Evolutionary conservation across 768 basidiomycete species (phyloP).

Genomic region (Brasilioporus rufonigricans): DNA sequence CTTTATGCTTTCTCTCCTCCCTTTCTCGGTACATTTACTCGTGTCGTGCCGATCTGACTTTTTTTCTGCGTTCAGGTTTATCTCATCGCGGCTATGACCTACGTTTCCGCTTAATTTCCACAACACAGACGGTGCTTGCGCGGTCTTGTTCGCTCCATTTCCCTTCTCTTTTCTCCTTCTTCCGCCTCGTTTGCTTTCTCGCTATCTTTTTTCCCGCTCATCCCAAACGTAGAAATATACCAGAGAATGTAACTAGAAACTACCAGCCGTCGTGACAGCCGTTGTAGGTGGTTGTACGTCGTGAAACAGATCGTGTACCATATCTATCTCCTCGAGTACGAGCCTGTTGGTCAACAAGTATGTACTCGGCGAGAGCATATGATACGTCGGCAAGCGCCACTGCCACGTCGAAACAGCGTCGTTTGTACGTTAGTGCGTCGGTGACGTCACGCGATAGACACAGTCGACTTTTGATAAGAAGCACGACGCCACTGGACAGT

Average conservation of each 20-base stretch:
- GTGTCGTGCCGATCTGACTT: constrained; percentile 3
- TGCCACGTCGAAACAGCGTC: too few relatives aligned
- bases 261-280: not conserved
- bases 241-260: constrained; percentile 19
- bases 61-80: not conserved
- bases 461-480: too few relatives aligned
- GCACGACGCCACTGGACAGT: not conserved
- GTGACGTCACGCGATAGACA: not conserved
- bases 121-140: constrained; percentile 3
- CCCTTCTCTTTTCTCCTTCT: not conserved
- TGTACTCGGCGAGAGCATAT: not conserved
- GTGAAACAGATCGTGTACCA: constrained; percentile 2
- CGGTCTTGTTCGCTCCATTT: not conserved
- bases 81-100: constrained; percentile 3
- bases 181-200: not conserved
- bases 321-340: not conserved
- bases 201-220: not conserved
- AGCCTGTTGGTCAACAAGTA: not conserved
- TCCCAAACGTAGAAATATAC: constrained; percentile 24
- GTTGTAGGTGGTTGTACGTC: constrained; percentile 1
- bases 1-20: not conserved
- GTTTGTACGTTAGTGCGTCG: not conserved
- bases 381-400: not conserved
- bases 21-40: not conserved
- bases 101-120: constrained; percentile 1